phyloP scores from a whole-genome alignment of 1,139 yeast genomes.

The Candida tropicalis region DNA sequence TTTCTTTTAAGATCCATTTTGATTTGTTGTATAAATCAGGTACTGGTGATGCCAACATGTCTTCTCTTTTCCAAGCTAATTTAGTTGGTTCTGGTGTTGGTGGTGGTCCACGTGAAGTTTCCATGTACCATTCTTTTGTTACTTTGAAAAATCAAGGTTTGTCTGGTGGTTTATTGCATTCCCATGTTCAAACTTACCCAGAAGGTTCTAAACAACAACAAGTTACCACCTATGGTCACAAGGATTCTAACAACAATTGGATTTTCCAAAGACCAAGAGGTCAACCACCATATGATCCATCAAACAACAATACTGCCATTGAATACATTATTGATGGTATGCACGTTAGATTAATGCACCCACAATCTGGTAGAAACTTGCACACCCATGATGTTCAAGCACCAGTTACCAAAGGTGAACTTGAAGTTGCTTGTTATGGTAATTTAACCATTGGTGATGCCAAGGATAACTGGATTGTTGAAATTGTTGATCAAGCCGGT shows the following conservation, averaged over 20 bases:
- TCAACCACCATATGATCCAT: constrained; percentile 52
- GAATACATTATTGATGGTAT: constrained; percentile 72
- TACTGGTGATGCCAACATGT: constrained; percentile 96
- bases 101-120: constrained; percentile 87
- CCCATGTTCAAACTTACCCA: constrained; percentile 92
- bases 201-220: constrained; percentile 97
- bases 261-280: constrained; percentile 73
- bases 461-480: constrained; percentile 94
- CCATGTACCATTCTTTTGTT: constrained; percentile 73
- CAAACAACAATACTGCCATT: constrained; percentile 52
- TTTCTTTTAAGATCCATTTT: constrained; percentile 73
- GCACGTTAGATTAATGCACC: constrained; percentile 77
- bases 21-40: constrained; percentile 75
- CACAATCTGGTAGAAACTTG: constrained; percentile 81
- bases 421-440: constrained; percentile 95
- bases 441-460: constrained; percentile 82
- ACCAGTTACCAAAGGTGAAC: constrained; percentile 69
- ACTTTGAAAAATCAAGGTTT: constrained; percentile 90
- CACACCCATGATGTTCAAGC: constrained; percentile 87
- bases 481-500: constrained; percentile 70
- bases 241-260: constrained; percentile 93
- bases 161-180: constrained; percentile 90
- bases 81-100: constrained; percentile 77
- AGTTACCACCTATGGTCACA: constrained; percentile 91
- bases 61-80: constrained; percentile 94